Percentiles rank a stretch among this genome's conserved stretches.
Evolutionary conservation across 73 alveolate species (phyloP).

Genomic region (Symbiodinium pilosum): DNA sequence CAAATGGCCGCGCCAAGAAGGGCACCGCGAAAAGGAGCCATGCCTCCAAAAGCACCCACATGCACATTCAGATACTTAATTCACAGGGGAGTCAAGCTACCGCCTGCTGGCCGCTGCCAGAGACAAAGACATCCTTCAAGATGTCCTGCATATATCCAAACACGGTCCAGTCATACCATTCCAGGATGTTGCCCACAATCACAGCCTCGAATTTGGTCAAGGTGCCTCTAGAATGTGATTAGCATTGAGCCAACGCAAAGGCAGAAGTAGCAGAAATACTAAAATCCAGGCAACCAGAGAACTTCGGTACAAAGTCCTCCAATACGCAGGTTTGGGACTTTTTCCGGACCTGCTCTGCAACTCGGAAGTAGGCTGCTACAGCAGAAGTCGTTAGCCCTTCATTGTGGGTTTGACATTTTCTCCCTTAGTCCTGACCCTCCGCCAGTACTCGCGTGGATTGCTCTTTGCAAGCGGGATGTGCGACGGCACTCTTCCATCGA

Average conservation of each 20-base stretch:
- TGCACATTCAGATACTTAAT: too few relatives aligned
- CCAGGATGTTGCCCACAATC: constrained; percentile 72
- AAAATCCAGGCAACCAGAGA: neutral
- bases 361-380: too few relatives aligned
- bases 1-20: constrained; percentile 83
- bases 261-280: neutral
- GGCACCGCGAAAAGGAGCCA: constrained; percentile 84
- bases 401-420: neutral
- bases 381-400: too few relatives aligned
- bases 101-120: constrained; percentile 63
- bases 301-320: constrained; percentile 1
- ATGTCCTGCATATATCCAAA: constrained; percentile 82
- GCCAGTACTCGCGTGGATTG: constrained; percentile 65
- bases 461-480: constrained; percentile 45
- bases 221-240: too few relatives aligned
- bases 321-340: too few relatives aligned
- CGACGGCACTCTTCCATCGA: neutral
- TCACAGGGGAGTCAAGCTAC: neutral
- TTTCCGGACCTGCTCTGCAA: too few relatives aligned
- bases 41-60: neutral
- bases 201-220: constrained; percentile 68
- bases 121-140: constrained; percentile 60
- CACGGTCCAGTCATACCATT: constrained; percentile 94
- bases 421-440: constrained; percentile 27
- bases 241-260: neutral